Evolutionary conservation across 2,329 filamentous ascomycete genomes (phyloP).

Genomic region (Thermomyces lanuginosus): DNA sequence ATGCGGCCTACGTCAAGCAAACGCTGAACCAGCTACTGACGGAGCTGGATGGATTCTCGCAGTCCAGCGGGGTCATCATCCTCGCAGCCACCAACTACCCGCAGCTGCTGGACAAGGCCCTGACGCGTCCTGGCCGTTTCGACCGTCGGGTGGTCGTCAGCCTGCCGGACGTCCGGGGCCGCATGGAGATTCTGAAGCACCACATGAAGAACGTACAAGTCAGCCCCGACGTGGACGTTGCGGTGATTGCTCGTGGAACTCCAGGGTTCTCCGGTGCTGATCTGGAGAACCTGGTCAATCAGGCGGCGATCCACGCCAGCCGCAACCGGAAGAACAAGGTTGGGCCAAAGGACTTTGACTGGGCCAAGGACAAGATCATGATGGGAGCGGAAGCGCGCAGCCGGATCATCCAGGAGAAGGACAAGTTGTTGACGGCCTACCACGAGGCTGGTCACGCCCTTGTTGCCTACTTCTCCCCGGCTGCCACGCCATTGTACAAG

Average conservation of each 20-base stretch:
- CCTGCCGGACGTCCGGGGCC: slow-evolving; percentile 81
- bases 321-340: slow-evolving; percentile 65
- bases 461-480: slow-evolving; percentile 66
- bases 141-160: slow-evolving; percentile 82
- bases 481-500: slow-evolving; percentile 73
- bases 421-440: slow-evolving; percentile 91
- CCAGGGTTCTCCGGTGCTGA: slow-evolving; percentile 90
- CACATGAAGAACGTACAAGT: slow-evolving; percentile 85
- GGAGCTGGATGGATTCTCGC: slow-evolving; percentile 91
- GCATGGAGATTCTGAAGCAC: slow-evolving; percentile 82
- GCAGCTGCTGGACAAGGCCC: slow-evolving; percentile 80
- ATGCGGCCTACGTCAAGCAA: slow-evolving; percentile 91
- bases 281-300: slow-evolving; percentile 90
- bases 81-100: slow-evolving; percentile 94
- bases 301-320: slow-evolving; percentile 87
- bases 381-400: slow-evolving; percentile 90
- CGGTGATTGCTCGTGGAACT: slow-evolving; percentile 70
- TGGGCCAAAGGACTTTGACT: slow-evolving; percentile 68
- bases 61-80: slow-evolving; percentile 87
- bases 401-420: slow-evolving; percentile 78
- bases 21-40: slow-evolving; percentile 94
- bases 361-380: slow-evolving; percentile 95
- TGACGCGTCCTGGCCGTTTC: slow-evolving; percentile 87
- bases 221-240: slow-evolving; percentile 62
- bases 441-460: slow-evolving; percentile 93